Percentiles rank a stretch among this genome's conserved stretches.
Evolutionary conservation across 805 yeast species (phyloP).

Genomic region (Zygoascus biomembranicola): DNA sequence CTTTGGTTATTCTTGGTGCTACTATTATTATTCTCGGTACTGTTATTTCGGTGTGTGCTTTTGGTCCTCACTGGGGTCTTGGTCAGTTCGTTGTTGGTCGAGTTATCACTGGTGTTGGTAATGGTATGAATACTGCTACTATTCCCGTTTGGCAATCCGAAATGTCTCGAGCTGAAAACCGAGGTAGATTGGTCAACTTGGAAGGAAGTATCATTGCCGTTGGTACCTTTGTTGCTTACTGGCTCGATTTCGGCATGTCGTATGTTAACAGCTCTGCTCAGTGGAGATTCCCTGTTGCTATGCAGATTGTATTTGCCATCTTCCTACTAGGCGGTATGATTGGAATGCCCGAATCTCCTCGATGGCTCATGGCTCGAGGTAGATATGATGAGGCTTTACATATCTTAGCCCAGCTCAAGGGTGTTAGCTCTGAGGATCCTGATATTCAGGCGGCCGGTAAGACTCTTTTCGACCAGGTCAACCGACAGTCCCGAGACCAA

Average conservation of each 20-base stretch:
- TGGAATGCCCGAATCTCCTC: conserved; percentile 75
- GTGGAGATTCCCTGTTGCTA: conserved; percentile 76
- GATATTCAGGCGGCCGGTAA: conserved; percentile 13
- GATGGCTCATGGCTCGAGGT: conserved; percentile 70
- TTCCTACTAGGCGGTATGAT: conserved; percentile 51
- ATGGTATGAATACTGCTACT: conserved; percentile 69
- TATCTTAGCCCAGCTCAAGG: conserved; percentile 41
- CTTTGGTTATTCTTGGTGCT: conserved; percentile 49
- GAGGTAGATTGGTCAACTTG: conserved; percentile 61
- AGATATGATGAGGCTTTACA: conserved; percentile 38
- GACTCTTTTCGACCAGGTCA: conserved; percentile 14
- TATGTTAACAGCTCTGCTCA: conserved; percentile 40
- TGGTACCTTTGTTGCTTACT: conserved; percentile 68
- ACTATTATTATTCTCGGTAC: conserved; percentile 53
- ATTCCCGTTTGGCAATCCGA: conserved; percentile 85
- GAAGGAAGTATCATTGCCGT: conserved; percentile 67
- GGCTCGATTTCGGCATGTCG: conserved; percentile 51
- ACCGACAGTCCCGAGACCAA: conserved; percentile 10
- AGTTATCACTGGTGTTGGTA: conserved; percentile 66
- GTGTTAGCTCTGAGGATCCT: conserved; percentile 5
- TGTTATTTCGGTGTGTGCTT: conserved; percentile 44
- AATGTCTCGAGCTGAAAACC: conserved; percentile 53
- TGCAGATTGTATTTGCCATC: conserved; percentile 49
- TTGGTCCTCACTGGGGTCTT: conserved; percentile 29
- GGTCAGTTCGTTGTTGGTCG: conserved; percentile 74